phyloP scores from a whole-genome alignment of 257 asterid genomes.

The Petunia secreta region DNA sequence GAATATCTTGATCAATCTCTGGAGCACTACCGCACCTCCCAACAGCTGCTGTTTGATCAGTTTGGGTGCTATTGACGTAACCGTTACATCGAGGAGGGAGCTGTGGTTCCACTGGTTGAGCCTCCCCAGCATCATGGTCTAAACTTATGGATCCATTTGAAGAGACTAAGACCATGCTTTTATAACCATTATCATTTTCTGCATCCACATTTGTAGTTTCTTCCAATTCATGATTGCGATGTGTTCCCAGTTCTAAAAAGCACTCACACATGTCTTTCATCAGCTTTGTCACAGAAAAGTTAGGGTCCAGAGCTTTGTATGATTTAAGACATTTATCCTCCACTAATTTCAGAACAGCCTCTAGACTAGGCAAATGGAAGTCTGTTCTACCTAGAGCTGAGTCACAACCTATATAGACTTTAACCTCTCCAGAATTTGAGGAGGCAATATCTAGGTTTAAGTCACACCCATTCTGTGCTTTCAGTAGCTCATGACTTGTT shows the following conservation, averaged over 20 bases:
- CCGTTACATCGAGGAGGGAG: conserved; percentile 46
- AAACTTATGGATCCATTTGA: conserved; percentile 33
- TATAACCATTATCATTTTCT: conserved; percentile 24
- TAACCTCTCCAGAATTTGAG: conserved; percentile 40
- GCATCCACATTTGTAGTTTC: conserved; percentile 17
- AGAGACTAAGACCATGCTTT: conserved; percentile 26
- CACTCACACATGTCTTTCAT: conserved; percentile 65
- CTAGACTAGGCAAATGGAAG: conserved; percentile 38
- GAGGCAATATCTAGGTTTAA: conserved; percentile 37
- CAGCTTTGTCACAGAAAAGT: conserved; percentile 51
- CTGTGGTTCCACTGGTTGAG: conserved; percentile 33
- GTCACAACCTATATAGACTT: conserved; percentile 34
- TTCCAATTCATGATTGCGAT: conserved; percentile 27
- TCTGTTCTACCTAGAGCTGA: conserved; percentile 30
- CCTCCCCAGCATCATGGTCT: conserved; percentile 31
- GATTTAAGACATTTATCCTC: conserved; percentile 47
- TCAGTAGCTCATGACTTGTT: conserved; percentile 32
- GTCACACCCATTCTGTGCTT: conserved; percentile 5
- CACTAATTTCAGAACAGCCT: conserved; percentile 37
- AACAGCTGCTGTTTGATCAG: conserved; percentile 33
- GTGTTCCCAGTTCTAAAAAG: conserved; percentile 54
- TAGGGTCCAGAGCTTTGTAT: conserved; percentile 45
- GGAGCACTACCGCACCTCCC: conserved; percentile 37
- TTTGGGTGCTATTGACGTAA: conserved; percentile 31
- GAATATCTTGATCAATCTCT: conserved; percentile 35